A percentile compares a stretch with the other conserved stretches of the same genome.
Evolutionary conservation across 2,329 filamentous ascomycete species (phyloP).

Genomic region (Claviceps sp.): DNA sequence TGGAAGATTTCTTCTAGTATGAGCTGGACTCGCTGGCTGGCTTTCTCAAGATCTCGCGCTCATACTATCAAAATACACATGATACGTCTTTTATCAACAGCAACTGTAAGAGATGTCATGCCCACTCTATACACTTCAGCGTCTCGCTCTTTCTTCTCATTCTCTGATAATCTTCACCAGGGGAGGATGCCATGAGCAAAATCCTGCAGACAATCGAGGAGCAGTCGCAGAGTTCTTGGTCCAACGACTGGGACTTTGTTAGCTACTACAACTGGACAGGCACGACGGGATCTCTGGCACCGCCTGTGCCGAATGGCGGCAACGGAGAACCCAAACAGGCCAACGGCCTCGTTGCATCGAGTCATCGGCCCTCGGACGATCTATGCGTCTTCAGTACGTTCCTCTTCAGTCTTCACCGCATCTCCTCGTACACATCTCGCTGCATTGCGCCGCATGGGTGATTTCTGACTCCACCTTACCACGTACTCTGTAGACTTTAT

Average conservation of each 20-base stretch:
- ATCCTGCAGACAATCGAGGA: conserved; percentile 14
- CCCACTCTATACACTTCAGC: too few species aligned
- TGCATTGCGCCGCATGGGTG: not conserved
- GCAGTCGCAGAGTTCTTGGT: conserved; percentile 15
- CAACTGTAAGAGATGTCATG: conserved; percentile 10
- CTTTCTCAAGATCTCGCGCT: conserved; percentile 67
- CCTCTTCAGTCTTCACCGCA: not conserved
- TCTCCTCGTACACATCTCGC: too few species aligned
- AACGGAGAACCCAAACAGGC: conserved; percentile 64
- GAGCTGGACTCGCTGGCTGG: conserved; percentile 80
- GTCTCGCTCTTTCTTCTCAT: too few species aligned
- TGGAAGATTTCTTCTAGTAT: conserved; percentile 37
- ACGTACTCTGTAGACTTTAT: conserved; percentile 37
- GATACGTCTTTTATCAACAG: conserved; percentile 51
- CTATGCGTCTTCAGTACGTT: conserved; percentile 49
- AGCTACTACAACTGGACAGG: conserved; percentile 19
- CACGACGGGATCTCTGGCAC: conserved; percentile 12
- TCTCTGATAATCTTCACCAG: conserved; percentile 33
- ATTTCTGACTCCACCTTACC: not conserved
- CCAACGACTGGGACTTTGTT: conserved; percentile 12
- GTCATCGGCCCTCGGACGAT: conserved; percentile 76
- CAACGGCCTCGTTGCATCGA: conserved; percentile 65
- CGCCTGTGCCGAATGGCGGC: conserved; percentile 48
- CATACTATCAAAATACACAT: conserved; percentile 59
- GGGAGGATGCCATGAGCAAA: conserved; percentile 40